Evolutionary conservation across 768 basidiomycete species (phyloP).

Genomic region (Suillus weaverae): DNA sequence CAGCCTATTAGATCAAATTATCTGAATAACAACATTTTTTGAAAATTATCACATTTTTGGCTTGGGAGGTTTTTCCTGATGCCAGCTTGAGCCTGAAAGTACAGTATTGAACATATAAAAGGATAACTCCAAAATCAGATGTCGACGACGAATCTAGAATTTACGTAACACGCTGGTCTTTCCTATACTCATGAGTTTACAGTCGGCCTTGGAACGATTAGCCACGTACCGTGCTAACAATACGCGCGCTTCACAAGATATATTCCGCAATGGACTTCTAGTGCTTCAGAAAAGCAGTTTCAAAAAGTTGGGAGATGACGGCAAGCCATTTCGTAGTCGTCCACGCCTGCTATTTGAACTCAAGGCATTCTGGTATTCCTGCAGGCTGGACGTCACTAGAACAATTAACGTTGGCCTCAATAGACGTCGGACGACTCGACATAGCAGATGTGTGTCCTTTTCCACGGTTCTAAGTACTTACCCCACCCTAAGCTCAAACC

Average conservation of each 20-base stretch:
- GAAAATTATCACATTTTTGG: too few species aligned
- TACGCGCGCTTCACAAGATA: conserved; percentile 54
- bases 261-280: conserved; percentile 51
- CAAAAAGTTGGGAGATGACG: conserved; percentile 54
- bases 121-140: neutral
- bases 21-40: too few species aligned
- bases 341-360: neutral
- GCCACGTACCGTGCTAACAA: conserved; percentile 55
- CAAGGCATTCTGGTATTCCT: neutral
- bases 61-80: too few species aligned
- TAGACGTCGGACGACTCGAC: conserved; percentile 72
- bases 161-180: conserved; percentile 10
- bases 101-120: neutral
- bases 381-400: conserved; percentile 81
- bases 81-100: neutral
- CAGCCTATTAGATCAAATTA: too few species aligned
- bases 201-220: conserved; percentile 50
- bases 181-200: conserved; percentile 41
- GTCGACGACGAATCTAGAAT: neutral
- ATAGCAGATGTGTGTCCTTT: conserved; percentile 66
- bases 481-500: conserved; percentile 9
- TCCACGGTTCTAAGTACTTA: neutral
- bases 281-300: conserved; percentile 50
- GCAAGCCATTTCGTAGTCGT: conserved; percentile 32
- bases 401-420: conserved; percentile 73